Evolutionary conservation across 768 basidiomycete genomes (phyloP).

Genomic region (Amyloporia xantha): DNA sequence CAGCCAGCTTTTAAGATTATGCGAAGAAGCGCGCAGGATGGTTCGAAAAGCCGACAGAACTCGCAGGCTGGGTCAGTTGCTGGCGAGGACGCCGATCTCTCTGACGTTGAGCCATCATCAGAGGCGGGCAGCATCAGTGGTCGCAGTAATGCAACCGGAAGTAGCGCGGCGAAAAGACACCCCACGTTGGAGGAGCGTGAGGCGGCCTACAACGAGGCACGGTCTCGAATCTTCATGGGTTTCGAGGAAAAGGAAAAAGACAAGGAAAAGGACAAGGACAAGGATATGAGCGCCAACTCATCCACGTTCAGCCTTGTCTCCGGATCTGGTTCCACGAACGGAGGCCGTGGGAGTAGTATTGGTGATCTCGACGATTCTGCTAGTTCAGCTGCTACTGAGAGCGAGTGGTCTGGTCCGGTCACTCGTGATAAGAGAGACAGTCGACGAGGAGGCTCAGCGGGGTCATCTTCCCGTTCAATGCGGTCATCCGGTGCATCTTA

Average conservation of each 20-base stretch:
- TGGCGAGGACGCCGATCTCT: slow-evolving; percentile 71
- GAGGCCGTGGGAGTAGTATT: slow-evolving; percentile 47
- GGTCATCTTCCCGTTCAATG: slow-evolving; percentile 51
- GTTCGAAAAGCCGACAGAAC: slow-evolving; percentile 46
- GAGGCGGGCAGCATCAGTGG: slow-evolving; percentile 71
- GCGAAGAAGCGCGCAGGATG: slow-evolving; percentile 56
- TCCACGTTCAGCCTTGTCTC: slow-evolving; percentile 68
- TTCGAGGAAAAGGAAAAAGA: slow-evolving; percentile 63
- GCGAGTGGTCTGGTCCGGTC: slow-evolving; percentile 66
- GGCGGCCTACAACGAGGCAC: slow-evolving; percentile 81
- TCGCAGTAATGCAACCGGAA: slow-evolving; percentile 53
- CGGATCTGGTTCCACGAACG: slow-evolving; percentile 54
- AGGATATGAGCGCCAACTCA: slow-evolving; percentile 70
- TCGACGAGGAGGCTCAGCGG: slow-evolving; percentile 41
- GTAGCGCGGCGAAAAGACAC: slow-evolving; percentile 55
- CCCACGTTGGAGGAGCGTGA: slow-evolving; percentile 82
- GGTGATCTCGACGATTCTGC: slow-evolving; percentile 63
- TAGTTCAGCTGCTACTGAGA: slow-evolving; percentile 73
- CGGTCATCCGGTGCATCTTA: slow-evolving; percentile 45
- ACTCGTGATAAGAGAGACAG: slow-evolving; percentile 51
- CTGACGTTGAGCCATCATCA: slow-evolving; percentile 74
- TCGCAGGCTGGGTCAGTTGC: slow-evolving; percentile 70
- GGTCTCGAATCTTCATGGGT: slow-evolving; percentile 80
- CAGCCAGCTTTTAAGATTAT: slow-evolving; percentile 88
- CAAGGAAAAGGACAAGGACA: too few species aligned